A percentile compares a stretch with the other conserved stretches of the same genome.
These are phyloP conservation scores for Beauveria sp. DNA, from an alignment of 2,329 filamentous ascomycete species.

Conservation along the genomic window DNA sequence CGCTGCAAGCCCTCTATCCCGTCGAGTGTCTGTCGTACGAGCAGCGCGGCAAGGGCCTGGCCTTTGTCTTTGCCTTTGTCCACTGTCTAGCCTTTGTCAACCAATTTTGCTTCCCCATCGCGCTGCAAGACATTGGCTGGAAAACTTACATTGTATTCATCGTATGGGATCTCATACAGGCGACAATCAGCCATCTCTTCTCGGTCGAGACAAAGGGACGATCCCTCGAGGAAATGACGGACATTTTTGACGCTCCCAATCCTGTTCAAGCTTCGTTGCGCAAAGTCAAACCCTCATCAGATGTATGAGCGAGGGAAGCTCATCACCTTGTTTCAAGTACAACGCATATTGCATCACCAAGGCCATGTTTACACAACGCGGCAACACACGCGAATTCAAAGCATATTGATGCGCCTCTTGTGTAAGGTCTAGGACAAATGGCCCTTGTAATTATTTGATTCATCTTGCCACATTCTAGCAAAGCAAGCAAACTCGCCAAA, in stretches of 20 bases:
- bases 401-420: too few species aligned
- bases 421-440: too few species aligned
- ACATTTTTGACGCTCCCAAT: slow-evolving; percentile 19
- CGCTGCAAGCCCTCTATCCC: slow-evolving; percentile 38
- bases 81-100: slow-evolving; percentile 25
- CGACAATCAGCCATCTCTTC: slow-evolving; percentile 24
- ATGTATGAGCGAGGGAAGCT: not conserved
- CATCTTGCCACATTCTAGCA: not conserved
- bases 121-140: slow-evolving; percentile 33
- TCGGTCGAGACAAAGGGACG: slow-evolving; percentile 23
- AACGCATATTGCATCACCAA: too few species aligned
- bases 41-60: slow-evolving; percentile 33
- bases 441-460: not conserved
- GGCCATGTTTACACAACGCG: too few species aligned
- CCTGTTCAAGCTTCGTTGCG: slow-evolving; percentile 13
- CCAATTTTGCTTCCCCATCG: slow-evolving; percentile 31
- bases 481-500: not conserved
- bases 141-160: slow-evolving; percentile 34
- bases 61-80: slow-evolving; percentile 31
- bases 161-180: not conserved
- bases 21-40: slow-evolving; percentile 33
- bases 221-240: slow-evolving; percentile 21
- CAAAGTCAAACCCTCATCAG: not conserved
- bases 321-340: too few species aligned
- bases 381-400: too few species aligned